phyloP scores from a whole-genome alignment of 2,329 filamentous ascomycete species.

The Claviceps quebecensis region DNA sequence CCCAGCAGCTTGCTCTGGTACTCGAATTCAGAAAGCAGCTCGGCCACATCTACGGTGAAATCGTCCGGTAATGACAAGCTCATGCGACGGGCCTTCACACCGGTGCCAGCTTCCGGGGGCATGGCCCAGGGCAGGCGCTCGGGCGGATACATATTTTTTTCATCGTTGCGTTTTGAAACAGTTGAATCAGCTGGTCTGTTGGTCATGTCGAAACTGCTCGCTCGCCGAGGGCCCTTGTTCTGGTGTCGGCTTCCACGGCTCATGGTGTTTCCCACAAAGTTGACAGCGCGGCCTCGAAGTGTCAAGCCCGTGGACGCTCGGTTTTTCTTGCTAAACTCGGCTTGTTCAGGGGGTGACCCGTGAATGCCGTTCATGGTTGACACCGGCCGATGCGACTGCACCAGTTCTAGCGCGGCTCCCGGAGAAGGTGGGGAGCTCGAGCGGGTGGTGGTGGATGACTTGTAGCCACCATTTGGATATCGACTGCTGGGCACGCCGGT shows the following conservation, averaged over 20 bases:
- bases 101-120: conserved; percentile 55
- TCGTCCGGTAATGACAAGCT: conserved; percentile 62
- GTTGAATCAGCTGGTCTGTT: conserved; percentile 15
- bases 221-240: conserved; percentile 18
- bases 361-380: conserved; percentile 6
- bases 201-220: conserved; percentile 35
- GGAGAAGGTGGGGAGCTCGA: conserved; percentile 39
- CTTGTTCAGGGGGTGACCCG: conserved; percentile 24
- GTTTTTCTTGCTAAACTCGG: conserved; percentile 36
- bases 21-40: conserved; percentile 53
- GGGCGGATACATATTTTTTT: conserved; percentile 19
- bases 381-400: conserved; percentile 13
- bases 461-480: conserved; percentile 27
- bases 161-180: conserved; percentile 9
- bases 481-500: conserved; percentile 16
- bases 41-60: conserved; percentile 55
- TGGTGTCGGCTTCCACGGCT: conserved; percentile 12
- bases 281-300: conserved; percentile 32
- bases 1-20: conserved; percentile 58
- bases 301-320: conserved; percentile 37
- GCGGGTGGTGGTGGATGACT: conserved; percentile 30
- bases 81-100: conserved; percentile 65
- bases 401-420: conserved; percentile 29
- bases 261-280: conserved; percentile 26
- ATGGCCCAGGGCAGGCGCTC: conserved; percentile 42